Conservation (phyloP, 2,329 filamentous ascomycete genomes). For the Penicillium sp. region DNA sequence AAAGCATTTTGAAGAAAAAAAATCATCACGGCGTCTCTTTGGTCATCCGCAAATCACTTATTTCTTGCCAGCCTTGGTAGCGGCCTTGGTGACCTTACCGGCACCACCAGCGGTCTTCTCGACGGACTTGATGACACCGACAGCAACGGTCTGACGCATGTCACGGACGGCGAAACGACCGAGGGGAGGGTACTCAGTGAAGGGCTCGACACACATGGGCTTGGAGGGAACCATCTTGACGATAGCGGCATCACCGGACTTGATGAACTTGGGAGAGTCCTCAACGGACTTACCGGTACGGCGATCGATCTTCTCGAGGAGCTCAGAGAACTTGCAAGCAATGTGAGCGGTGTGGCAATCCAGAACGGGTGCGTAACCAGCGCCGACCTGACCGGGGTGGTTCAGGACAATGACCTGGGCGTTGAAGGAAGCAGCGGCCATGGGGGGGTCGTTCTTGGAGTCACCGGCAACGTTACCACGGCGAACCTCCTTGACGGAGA, state of each 20-base stretch:
- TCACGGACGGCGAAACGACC: constrained; percentile 99
- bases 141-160: constrained; percentile 61
- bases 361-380: constrained; percentile 97
- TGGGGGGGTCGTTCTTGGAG: constrained; percentile 99
- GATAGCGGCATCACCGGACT: constrained; percentile 99
- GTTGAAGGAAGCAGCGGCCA: constrained; percentile 89
- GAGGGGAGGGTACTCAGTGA: constrained; percentile 99
- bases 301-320: constrained; percentile 99
- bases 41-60: constrained; percentile 50
- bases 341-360: constrained; percentile 99
- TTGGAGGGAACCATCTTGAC: constrained; percentile 99
- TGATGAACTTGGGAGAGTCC: constrained; percentile 96
- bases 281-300: constrained; percentile 99
- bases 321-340: constrained; percentile 99
- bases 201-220: constrained; percentile 99
- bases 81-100: constrained; percentile 65
- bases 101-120: constrained; percentile 61
- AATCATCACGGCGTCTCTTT: constrained; percentile 29
- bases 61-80: constrained; percentile 72
- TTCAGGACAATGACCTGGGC: constrained; percentile 99
- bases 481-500: constrained; percentile 99
- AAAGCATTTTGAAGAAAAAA: constrained; percentile 26
- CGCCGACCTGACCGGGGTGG: constrained; percentile 99
- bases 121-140: constrained; percentile 64
- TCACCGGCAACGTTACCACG: constrained; percentile 99